Base-by-base conservation (phyloP, 1,139 yeast genomes). In the Zygosaccharomyces pseudobailii region DNA sequence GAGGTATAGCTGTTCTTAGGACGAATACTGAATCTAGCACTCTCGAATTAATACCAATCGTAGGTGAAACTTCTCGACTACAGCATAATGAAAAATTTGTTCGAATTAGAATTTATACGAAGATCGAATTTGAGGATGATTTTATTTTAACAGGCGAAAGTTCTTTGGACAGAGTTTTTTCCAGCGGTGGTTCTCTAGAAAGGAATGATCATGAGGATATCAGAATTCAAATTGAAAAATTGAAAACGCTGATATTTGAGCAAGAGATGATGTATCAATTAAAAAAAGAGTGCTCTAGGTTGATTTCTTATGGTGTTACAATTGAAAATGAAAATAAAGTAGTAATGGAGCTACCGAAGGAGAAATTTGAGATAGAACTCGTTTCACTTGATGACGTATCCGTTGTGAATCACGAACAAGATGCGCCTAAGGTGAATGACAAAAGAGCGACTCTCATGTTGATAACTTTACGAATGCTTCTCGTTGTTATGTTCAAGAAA, bases 191-290 rank as follows among this genome's bases (percentile, higher is more conserved):
- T 8, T 38, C 42, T 8, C 50, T 51, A 17, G 52, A 51, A 17
- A 50, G 56, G 17, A 44, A 47, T 17, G 53, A 52, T 21, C 59
- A 57, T 40, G 66, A 63, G 9, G 68, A 76, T 8, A 72, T 78
- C n/a, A 71, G 73, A 52, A 75, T 74, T 24, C 69, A 74, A 55
- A 81, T 84, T 24, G 75, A 76, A 55, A 77, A 70, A 51, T 82
- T 87, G 0, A 72, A 96, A 44, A 82, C 76, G 55, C 79, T 82
- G 52, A 71, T 90, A 6, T 90, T 90, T 69, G 97, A 90, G 61
- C 94, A 87, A 58, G 97, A 90, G 64, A 47, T 69, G 36, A 66
- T 69, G 62, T 78, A 79, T 62, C 88, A 84, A 56, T 68, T 90
- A 50, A 75, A 83, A 28, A 77, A 84, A 52, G 97, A 90, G 65